Conservation (phyloP, 305 asterid genomes). For the Solanum hybrid region DNA sequence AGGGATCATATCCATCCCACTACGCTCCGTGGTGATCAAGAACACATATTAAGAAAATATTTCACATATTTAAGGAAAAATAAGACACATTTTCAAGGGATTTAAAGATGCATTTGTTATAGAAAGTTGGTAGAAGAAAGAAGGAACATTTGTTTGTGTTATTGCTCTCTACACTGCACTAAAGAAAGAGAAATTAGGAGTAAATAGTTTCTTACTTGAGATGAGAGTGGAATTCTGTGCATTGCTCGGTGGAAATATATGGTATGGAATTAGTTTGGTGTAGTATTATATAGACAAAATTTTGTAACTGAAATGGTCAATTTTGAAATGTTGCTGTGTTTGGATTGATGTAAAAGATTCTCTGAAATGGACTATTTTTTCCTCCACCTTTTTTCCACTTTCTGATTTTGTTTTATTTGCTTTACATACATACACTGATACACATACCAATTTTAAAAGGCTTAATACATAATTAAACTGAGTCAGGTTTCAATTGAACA, state of each 20-base stretch:
- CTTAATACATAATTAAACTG: background rate
- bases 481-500: background rate
- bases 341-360: background rate
- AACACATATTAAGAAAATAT: background rate
- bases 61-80: background rate
- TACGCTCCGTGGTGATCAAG: background rate
- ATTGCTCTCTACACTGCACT: background rate
- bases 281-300: conserved; percentile 2
- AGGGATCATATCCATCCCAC: background rate
- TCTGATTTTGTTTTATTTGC: background rate
- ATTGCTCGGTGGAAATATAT: background rate
- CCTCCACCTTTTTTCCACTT: background rate
- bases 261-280: conserved; percentile 5
- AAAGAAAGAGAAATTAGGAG: background rate
- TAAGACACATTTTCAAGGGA: background rate
- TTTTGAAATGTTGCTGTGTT: background rate
- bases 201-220: conserved; percentile 4
- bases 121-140: background rate
- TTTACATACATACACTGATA: background rate
- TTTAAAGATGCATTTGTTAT: background rate
- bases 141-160: background rate
- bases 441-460: background rate
- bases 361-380: background rate
- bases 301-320: background rate
- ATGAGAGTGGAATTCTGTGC: background rate